These are phyloP conservation scores for Ilex paraguariensis DNA, from an alignment of 305 asterid species.

Conservation along the genomic window DNA sequence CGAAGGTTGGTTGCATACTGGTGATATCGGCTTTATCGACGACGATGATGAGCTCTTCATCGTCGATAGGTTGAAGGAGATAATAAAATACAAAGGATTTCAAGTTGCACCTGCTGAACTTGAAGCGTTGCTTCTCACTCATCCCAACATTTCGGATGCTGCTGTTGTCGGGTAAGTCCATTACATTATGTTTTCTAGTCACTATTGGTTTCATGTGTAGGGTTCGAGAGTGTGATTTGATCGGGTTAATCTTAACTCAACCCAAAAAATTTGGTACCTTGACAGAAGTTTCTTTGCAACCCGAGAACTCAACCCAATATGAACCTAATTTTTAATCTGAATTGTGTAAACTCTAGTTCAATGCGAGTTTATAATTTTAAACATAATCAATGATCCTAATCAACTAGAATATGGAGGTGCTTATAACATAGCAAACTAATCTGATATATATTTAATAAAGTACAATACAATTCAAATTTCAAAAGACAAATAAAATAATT, in stretches of 20 bases:
- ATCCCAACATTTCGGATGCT: conserved; percentile 65
- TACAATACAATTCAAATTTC: too few species aligned
- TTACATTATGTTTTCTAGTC: neutral
- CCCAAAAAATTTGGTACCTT: too few species aligned
- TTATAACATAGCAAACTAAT: too few species aligned
- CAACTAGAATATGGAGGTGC: neutral
- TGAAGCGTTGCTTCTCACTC: conserved; percentile 75
- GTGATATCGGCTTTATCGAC: conserved; percentile 77
- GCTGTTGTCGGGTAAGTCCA: conserved; percentile 73
- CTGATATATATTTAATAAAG: too few species aligned
- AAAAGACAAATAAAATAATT: too few species aligned
- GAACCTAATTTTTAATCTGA: too few species aligned
- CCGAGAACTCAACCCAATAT: too few species aligned
- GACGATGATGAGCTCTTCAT: conserved; percentile 81
- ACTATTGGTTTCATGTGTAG: neutral
- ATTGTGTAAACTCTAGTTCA: neutral
- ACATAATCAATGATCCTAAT: neutral
- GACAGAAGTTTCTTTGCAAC: too few species aligned
- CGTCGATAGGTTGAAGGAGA: conserved; percentile 76
- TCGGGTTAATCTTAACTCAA: too few species aligned
- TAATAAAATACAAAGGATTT: conserved; percentile 84
- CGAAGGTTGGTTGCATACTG: conserved; percentile 85
- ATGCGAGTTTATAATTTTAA: neutral
- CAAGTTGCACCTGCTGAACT: conserved; percentile 94
- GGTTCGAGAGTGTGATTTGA: too few species aligned